Percentiles rank a stretch among this genome's conserved stretches.
phyloP scores from a whole-genome alignment of 345 rosid genomes.

The Citrus unshiu region DNA sequence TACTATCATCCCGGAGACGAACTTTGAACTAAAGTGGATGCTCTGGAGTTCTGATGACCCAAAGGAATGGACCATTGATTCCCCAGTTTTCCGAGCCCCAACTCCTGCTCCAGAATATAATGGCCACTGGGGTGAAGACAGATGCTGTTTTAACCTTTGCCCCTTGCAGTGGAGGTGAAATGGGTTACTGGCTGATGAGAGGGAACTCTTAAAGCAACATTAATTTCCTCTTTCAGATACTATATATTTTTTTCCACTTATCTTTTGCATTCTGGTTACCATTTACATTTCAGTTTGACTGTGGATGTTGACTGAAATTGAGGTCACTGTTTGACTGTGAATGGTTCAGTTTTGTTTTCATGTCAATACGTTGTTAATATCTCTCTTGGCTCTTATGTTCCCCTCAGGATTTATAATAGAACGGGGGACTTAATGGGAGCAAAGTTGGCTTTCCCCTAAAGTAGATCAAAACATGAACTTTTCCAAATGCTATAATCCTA shows the following conservation, averaged over 20 bases:
- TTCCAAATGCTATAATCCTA: neutral
- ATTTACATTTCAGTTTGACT: neutral
- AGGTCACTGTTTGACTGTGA: neutral
- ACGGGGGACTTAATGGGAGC: neutral
- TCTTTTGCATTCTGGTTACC: neutral
- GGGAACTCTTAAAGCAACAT: neutral
- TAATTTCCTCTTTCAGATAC: neutral
- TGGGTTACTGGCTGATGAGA: neutral
- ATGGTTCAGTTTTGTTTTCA: neutral
- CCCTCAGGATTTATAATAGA: too few species aligned
- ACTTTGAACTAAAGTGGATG: slow-evolving; percentile 4
- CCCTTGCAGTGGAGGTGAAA: neutral
- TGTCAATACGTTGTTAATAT: too few species aligned
- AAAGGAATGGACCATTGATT: neutral
- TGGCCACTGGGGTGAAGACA: neutral
- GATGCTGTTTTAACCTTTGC: neutral
- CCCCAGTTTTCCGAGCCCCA: neutral
- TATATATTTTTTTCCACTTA: too few species aligned
- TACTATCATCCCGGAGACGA: neutral
- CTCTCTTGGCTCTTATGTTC: too few species aligned
- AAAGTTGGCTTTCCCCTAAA: neutral
- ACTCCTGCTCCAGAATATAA: neutral
- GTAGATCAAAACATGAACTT: too few species aligned
- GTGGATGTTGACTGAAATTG: neutral
- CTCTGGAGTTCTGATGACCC: neutral